These are phyloP conservation scores for Cornus suecica DNA, from an alignment of 148 eudicot genomes.

Conservation along the genomic window DNA sequence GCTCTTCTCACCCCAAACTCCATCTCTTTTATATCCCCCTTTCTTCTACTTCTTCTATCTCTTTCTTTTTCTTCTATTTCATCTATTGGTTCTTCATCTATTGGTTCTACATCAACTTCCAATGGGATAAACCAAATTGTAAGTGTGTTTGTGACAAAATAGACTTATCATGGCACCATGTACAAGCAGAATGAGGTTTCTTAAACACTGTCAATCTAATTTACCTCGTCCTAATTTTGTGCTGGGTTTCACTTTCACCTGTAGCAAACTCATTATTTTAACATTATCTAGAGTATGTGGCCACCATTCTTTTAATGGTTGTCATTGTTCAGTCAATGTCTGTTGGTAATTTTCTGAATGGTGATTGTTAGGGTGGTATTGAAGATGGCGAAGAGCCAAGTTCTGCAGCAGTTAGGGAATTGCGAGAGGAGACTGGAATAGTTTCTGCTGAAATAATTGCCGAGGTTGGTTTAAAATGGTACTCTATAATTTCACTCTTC, in stretches of 20 bases:
- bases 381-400: conserved; percentile 88
- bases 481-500: neutral
- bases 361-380: conserved; percentile 65
- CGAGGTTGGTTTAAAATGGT: conserved; percentile 41
- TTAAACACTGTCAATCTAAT: neutral
- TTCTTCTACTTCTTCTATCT: too few species aligned
- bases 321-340: neutral
- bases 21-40: too few species aligned
- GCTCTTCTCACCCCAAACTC: too few species aligned
- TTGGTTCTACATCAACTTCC: too few species aligned
- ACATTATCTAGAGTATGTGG: neutral
- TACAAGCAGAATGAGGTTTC: neutral
- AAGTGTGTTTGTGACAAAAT: neutral
- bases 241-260: neutral
- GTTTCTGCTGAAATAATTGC: conserved; percentile 74
- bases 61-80: too few species aligned
- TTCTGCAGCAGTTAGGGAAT: conserved; percentile 79
- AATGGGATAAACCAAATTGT: neutral
- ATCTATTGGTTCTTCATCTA: too few species aligned
- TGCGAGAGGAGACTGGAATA: conserved; percentile 90
- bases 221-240: neutral
- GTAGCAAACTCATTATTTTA: neutral
- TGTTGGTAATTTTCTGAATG: neutral
- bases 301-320: neutral
- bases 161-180: neutral